A percentile compares a stretch with the other conserved stretches of the same genome.
Evolutionary conservation across 164 flowering plant genomes (phyloP).

Genomic region (Houttuynia cordata): DNA sequence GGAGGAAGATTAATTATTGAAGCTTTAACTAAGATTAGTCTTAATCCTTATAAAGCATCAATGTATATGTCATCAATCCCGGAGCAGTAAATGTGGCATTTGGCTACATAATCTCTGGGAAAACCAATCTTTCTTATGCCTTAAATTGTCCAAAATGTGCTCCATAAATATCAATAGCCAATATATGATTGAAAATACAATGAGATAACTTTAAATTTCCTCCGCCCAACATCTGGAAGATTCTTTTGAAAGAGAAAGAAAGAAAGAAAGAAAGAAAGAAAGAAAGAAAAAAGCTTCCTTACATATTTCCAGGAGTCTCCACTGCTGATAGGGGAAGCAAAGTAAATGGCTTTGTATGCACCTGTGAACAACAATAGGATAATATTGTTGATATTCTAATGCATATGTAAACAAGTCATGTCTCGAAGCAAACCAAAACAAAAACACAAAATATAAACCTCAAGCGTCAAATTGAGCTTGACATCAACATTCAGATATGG

Average conservation of each 20-base stretch:
- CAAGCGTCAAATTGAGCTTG: slow-evolving; percentile 43
- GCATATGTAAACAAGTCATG: not conserved
- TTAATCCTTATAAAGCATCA: no score
- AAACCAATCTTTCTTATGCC: not conserved
- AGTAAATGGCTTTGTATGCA: slow-evolving; percentile 50
- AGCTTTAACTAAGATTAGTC: no score
- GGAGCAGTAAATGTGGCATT: no score
- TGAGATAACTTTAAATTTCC: not conserved
- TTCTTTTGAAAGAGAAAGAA: not conserved
- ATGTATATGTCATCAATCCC: no score
- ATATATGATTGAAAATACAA: not conserved
- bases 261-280: no score
- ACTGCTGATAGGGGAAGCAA: slow-evolving; percentile 57
- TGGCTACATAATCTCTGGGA: no score
- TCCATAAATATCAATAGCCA: not conserved
- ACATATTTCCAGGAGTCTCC: slow-evolving; percentile 74
- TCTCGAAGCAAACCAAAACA: not conserved
- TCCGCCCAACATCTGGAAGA: not conserved
- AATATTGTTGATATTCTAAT: not conserved
- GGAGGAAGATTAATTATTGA: no score
- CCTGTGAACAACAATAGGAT: slow-evolving; percentile 21
- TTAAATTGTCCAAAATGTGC: not conserved
- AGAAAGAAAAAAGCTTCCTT: slow-evolving; percentile 12
- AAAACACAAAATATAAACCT: slow-evolving; percentile 28
- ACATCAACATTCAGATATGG: slow-evolving; percentile 58